Evolutionary conservation across 2,329 filamentous ascomycete species (phyloP), one percentile per base, ranked within the genome.

Genomic region (Aspergillus ruber): DNA sequence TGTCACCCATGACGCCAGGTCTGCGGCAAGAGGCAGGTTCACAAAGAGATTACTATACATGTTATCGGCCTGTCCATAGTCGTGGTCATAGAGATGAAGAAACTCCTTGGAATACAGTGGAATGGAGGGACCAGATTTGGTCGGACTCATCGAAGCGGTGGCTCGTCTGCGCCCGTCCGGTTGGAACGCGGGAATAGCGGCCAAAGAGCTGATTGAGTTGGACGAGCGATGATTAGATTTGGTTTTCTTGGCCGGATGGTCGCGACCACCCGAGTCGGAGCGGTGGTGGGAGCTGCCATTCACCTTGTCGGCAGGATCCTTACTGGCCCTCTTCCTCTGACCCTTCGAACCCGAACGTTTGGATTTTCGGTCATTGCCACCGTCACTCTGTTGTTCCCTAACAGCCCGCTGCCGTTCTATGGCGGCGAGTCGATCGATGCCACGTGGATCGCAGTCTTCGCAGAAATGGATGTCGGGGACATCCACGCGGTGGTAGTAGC

Each of bases 401-500:
- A 82, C 81, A 48, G 77, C 72, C 55, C 73, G 74, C 61, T 88
- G 84, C 65, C 85, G 82, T 60, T 90, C 86, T 53, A 82, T 81
- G 50, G 93, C 91, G 60, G 82, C 80, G 62, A 84, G 81, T 44
- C 76, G 74, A 65, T 97, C 86, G 59, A 96, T 71, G 42, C 74
- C 71, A 53, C 90, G 80, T 15, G 90, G 90, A 51, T 86, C 82
- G 74, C 93, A 98, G 59, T 95, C 89, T 60, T 83, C 82, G 73
- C 93, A 98, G 47, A 85, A 88, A 73, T 98, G 91, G 48, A 87
- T 77, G 78, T 75, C 85, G 70, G 67, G 90, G 71, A 72, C 86
- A 78, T 76, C 87, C 77, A 67, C 83, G 79, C 64, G 80, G 59
- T 88, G 87, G 67, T 97, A 97, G 72, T 95, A 97, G 72, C 93